Evolutionary conservation across 73 alveolate genomes (phyloP).

Genomic region (Tetrahymena malaccensis): DNA sequence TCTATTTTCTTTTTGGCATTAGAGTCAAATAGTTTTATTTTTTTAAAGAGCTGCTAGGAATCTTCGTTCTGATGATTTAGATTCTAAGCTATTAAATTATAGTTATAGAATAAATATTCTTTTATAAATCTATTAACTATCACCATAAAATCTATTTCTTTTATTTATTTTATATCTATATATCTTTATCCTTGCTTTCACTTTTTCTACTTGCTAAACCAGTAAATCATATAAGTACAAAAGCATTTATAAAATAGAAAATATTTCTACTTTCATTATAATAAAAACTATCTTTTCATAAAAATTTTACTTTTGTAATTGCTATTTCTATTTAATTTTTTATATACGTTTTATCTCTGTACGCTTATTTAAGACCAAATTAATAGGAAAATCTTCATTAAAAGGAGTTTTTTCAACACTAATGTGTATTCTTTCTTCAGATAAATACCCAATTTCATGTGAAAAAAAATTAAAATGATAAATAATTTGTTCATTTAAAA

Average conservation of each 20-base stretch:
- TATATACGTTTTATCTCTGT: background rate
- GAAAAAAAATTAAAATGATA: background rate
- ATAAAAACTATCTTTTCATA: no score
- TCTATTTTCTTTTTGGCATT: background rate
- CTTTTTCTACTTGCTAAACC: background rate
- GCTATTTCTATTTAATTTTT: background rate
- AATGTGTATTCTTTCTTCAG: no score
- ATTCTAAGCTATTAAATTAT: background rate
- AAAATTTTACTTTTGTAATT: no score
- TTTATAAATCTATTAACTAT: background rate
- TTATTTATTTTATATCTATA: no score
- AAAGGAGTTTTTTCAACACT: background rate
- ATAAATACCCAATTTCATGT: background rate
- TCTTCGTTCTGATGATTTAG: background rate
- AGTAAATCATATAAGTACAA: no score
- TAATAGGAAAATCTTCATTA: background rate
- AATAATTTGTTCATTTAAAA: no score
- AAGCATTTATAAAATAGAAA: no score
- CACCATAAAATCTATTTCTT: background rate
- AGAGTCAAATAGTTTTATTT: background rate
- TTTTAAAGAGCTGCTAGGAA: background rate
- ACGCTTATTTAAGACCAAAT: no score
- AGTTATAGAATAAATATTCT: background rate
- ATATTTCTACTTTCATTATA: no score
- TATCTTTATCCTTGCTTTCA: background rate